Percentiles rank a stretch among this genome's conserved stretches.
Evolutionary conservation across 495 filamentous ascomycete genomes (phyloP).

Genomic region (Cairneyella variabilis): DNA sequence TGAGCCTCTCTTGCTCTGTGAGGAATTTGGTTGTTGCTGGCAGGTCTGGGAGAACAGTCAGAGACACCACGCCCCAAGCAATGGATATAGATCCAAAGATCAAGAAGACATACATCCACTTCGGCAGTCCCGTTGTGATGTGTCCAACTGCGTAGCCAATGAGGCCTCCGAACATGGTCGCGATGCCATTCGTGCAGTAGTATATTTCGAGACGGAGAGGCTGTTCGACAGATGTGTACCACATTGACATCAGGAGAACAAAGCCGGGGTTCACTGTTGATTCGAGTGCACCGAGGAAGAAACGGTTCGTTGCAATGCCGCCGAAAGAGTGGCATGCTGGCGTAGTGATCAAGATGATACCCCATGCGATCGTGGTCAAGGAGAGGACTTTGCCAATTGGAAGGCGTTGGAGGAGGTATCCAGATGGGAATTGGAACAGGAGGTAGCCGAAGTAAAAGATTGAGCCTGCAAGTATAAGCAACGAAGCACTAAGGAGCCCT

Average conservation of each 20-base stretch:
- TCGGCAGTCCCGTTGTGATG: constrained; percentile 41
- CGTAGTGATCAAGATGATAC: constrained; percentile 18
- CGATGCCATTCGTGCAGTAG: constrained; percentile 39
- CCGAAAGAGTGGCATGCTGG: constrained; percentile 31
- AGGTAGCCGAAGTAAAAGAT: constrained; percentile 34
- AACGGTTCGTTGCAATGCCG: constrained; percentile 38
- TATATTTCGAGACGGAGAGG: constrained; percentile 40
- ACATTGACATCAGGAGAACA: constrained; percentile 52
- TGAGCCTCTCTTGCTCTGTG: constrained; percentile 47
- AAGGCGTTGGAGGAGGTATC: constrained; percentile 43
- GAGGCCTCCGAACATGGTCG: constrained; percentile 48
- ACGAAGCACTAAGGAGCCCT: background rate
- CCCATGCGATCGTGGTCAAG: constrained; percentile 21
- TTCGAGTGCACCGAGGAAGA: constrained; percentile 41
- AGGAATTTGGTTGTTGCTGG: constrained; percentile 60
- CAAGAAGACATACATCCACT: constrained; percentile 52
- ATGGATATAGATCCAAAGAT: constrained; percentile 50
- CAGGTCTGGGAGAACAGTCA: constrained; percentile 59
- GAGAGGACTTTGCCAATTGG: constrained; percentile 43
- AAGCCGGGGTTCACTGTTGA: constrained; percentile 57
- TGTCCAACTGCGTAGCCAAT: constrained; percentile 54
- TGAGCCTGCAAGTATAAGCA: constrained; percentile 9
- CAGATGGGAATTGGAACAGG: constrained; percentile 45
- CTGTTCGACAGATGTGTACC: constrained; percentile 61
- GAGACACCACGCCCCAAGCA: constrained; percentile 53